A percentile compares a stretch with the other conserved stretches of the same genome.
phyloP scores from a whole-genome alignment of 1,284 basidiomycete species.

The Porodaedalea pini region DNA sequence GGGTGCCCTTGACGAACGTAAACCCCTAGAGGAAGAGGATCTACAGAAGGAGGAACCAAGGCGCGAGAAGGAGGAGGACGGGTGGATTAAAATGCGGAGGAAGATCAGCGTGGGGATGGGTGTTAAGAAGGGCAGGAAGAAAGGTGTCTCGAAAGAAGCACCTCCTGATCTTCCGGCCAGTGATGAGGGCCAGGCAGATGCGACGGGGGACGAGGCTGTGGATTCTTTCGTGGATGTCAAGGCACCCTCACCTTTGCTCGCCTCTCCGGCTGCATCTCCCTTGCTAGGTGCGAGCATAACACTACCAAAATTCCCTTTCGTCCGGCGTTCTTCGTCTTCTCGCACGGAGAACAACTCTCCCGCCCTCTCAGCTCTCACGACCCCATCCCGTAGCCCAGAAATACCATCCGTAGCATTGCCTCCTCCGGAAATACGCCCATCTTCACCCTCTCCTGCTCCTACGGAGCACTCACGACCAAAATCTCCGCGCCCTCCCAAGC shows the following conservation, averaged over 20 bases:
- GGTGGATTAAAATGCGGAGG: slow-evolving; percentile 58
- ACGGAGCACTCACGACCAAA: slow-evolving; percentile 29
- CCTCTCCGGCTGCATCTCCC: slow-evolving; percentile 7
- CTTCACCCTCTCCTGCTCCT: slow-evolving; percentile 23
- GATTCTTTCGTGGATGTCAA: slow-evolving; percentile 14
- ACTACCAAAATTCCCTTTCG: slow-evolving; percentile 11
- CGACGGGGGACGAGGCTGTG: background rate
- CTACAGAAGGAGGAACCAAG: slow-evolving; percentile 27
- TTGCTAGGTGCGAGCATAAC: slow-evolving; percentile 1
- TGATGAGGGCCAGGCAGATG: slow-evolving; percentile 1
- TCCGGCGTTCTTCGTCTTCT: slow-evolving; percentile 24
- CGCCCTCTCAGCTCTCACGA: background rate
- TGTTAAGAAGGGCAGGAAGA: slow-evolving; percentile 35
- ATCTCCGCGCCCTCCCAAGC: slow-evolving; percentile 49
- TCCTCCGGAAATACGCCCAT: slow-evolving; percentile 17
- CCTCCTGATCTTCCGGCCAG: background rate
- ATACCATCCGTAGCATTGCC: slow-evolving; percentile 22
- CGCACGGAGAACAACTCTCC: slow-evolving; percentile 22
- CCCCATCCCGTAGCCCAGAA: slow-evolving; percentile 16
- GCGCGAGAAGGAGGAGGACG: slow-evolving; percentile 37
- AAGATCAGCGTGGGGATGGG: slow-evolving; percentile 56
- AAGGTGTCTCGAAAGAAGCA: slow-evolving; percentile 25
- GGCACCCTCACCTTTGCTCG: slow-evolving; percentile 1
- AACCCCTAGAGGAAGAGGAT: background rate
- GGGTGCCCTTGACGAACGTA: slow-evolving; percentile 9